Percentiles rank a stretch among this genome's conserved stretches.
Evolutionary conservation across 805 yeast species (phyloP).

Genomic region (Pichia manshurica): DNA sequence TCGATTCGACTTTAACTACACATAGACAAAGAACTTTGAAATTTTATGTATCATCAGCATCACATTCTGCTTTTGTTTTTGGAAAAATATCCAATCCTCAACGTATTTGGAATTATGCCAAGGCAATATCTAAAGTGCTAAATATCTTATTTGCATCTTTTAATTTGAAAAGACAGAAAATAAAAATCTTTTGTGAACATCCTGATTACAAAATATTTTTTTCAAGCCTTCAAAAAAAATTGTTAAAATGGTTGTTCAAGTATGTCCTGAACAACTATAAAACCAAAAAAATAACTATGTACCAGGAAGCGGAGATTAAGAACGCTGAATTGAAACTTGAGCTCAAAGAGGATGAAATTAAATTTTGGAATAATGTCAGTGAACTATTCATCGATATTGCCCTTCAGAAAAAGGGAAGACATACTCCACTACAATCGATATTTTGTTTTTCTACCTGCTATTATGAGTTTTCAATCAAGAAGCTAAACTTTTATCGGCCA

Average conservation of each 20-base stretch:
- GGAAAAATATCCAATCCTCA: not conserved
- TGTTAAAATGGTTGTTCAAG: not conserved
- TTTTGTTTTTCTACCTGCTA: constrained; percentile 4
- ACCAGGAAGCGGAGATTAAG: not conserved
- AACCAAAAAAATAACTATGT: too few relatives aligned
- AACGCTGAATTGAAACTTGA: not conserved
- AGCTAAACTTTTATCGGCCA: constrained; percentile 3
- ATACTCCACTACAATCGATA: constrained; percentile 5
- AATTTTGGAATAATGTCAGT: constrained; percentile 1
- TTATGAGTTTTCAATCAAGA: not conserved
- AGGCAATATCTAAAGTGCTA: constrained; percentile 1
- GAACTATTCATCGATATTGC: constrained; percentile 1
- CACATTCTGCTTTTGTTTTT: constrained; percentile 1
- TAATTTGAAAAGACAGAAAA: not conserved
- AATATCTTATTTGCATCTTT: constrained; percentile 1
- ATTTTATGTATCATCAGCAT: constrained; percentile 4
- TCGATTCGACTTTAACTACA: not conserved
- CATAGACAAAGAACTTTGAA: constrained; percentile 2
- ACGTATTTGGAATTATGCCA: constrained; percentile 1
- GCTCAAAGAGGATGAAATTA: not conserved
- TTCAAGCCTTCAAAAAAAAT: not conserved
- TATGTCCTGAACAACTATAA: not conserved
- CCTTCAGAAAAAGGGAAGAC: not conserved
- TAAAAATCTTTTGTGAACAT: not conserved
- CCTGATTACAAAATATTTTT: constrained; percentile 5